Evolutionary conservation across 2,329 filamentous ascomycete species (phyloP).

Genomic region (Myriosclerotinia scirpicola): DNA sequence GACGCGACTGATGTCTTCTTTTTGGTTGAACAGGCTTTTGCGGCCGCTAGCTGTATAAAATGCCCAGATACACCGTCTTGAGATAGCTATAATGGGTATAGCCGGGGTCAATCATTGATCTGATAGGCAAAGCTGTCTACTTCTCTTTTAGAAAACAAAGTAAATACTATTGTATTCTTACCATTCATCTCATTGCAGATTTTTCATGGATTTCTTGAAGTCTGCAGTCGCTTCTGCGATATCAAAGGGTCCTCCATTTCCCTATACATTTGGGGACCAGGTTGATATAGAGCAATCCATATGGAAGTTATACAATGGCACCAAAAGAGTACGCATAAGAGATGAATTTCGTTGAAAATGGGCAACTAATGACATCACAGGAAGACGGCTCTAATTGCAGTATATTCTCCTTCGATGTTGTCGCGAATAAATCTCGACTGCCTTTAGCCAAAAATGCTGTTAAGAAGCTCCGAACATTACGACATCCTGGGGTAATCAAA

Average conservation of each 20-base stretch:
- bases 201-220: slow-evolving; percentile 91
- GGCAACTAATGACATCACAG: slow-evolving; percentile 48
- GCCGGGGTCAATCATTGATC: slow-evolving; percentile 13
- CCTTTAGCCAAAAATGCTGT: slow-evolving; percentile 91
- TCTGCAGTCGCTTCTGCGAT: slow-evolving; percentile 97
- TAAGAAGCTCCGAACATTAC: slow-evolving; percentile 87
- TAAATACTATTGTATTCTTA: slow-evolving; percentile 11
- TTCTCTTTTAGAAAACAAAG: slow-evolving; percentile 16
- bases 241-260: slow-evolving; percentile 88
- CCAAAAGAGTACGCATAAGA: slow-evolving; percentile 64
- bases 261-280: slow-evolving; percentile 88
- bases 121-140: slow-evolving; percentile 20
- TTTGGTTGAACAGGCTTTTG: slow-evolving; percentile 1
- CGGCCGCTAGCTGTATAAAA: background rate
- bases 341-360: slow-evolving; percentile 3
- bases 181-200: slow-evolving; percentile 3
- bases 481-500: slow-evolving; percentile 92
- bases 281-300: slow-evolving; percentile 92
- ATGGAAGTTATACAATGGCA: slow-evolving; percentile 95
- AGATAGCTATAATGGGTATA: slow-evolving; percentile 3
- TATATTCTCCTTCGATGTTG: slow-evolving; percentile 93
- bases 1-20: background rate
- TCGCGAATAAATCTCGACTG: slow-evolving; percentile 74
- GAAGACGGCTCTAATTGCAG: slow-evolving; percentile 94
- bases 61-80: background rate